phyloP scores from a whole-genome alignment of 768 basidiomycete genomes.

The Leccinum subgranulosum region DNA sequence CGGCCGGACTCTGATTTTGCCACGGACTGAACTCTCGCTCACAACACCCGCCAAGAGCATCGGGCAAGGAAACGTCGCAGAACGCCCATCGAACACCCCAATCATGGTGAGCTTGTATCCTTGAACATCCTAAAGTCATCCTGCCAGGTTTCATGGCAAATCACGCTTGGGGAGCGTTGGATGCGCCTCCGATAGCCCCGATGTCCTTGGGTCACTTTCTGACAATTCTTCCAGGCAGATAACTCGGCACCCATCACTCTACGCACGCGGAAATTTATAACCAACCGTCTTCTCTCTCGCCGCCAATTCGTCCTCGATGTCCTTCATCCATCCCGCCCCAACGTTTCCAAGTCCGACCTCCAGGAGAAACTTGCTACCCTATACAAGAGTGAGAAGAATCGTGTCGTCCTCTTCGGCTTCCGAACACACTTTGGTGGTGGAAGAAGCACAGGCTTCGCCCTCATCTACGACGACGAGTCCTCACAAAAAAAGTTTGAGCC shows the following conservation, averaged over 20 bases:
- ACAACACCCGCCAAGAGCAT: slow-evolving; percentile 26
- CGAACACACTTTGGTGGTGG: slow-evolving; percentile 98
- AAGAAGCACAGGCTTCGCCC: slow-evolving; percentile 91
- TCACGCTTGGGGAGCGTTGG: slow-evolving; percentile 18
- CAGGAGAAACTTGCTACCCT: slow-evolving; percentile 86
- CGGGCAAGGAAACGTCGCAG: slow-evolving; percentile 23
- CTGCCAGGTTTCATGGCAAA: slow-evolving; percentile 7
- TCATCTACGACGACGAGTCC: slow-evolving; percentile 96
- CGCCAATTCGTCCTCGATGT: slow-evolving; percentile 95
- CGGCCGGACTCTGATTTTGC: slow-evolving; percentile 37
- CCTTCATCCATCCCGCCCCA: slow-evolving; percentile 92
- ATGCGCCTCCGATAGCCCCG: slow-evolving; percentile 21
- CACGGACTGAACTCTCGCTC: slow-evolving; percentile 4
- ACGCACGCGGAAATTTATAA: slow-evolving; percentile 98
- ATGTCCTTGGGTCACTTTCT: slow-evolving; percentile 19
- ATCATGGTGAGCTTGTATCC: slow-evolving; percentile 36
- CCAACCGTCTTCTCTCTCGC: slow-evolving; percentile 94
- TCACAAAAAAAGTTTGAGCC: slow-evolving; percentile 98
- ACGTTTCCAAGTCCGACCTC: slow-evolving; percentile 90
- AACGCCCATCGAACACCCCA: slow-evolving; percentile 17
- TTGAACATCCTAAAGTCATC: slow-evolving; percentile 4
- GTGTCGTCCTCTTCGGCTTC: slow-evolving; percentile 93
- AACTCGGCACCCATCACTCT: slow-evolving; percentile 85
- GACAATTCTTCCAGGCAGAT: slow-evolving; percentile 55
- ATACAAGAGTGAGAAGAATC: slow-evolving; percentile 91